Conservation (phyloP, 2,329 filamentous ascomycete genomes). For the Proliferodiscus dingleyae region DNA sequence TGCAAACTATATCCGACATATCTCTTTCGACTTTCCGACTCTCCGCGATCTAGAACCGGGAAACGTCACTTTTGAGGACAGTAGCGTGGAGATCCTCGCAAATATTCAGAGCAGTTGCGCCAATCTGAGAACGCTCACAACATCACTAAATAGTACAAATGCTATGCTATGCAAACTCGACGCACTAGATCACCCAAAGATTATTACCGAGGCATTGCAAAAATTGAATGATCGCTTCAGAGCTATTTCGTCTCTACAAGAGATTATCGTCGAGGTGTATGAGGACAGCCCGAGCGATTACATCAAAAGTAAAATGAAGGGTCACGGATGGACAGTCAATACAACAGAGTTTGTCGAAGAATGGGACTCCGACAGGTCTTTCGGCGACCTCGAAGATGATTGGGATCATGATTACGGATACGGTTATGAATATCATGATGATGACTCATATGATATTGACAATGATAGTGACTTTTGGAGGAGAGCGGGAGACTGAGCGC, state of each 20-base stretch:
- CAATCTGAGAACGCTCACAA: conserved; percentile 16
- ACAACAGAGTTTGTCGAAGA: conserved; percentile 13
- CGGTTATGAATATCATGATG: conserved; percentile 4
- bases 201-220: conserved; percentile 14
- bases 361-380: conserved; percentile 9
- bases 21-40: conserved; percentile 16
- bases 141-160: conserved; percentile 5
- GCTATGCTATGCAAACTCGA: conserved; percentile 2
- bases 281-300: conserved; percentile 13
- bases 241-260: conserved; percentile 21
- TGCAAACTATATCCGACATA: conserved; percentile 16
- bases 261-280: conserved; percentile 22
- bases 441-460: conserved; percentile 5
- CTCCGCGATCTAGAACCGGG: conserved; percentile 9
- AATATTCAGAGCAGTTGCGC: conserved; percentile 17
- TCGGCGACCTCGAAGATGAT: conserved; percentile 9
- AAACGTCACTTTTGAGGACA: conserved; percentile 8
- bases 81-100: conserved; percentile 9
- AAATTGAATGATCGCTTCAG: conserved; percentile 21
- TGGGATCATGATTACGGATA: conserved; percentile 3
- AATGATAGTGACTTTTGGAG: conserved; percentile 11
- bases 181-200: conserved; percentile 5
- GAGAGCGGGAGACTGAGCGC: conserved; percentile 9
- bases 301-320: conserved; percentile 21
- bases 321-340: conserved; percentile 22